phyloP scores from a whole-genome alignment of 768 basidiomycete species.

The Leucocoprinus birnbaumii region DNA sequence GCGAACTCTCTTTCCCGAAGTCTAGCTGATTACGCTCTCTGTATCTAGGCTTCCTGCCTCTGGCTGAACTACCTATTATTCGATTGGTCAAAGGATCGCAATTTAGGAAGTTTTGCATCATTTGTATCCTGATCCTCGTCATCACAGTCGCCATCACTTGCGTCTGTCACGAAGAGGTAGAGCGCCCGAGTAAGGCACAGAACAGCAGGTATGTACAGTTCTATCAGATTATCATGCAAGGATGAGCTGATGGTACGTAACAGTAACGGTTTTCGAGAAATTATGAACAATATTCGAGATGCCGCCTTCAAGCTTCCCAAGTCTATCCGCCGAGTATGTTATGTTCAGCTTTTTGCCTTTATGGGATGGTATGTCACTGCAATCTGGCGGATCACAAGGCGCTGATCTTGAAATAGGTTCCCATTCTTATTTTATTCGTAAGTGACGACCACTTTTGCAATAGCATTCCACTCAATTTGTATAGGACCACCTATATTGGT shows the following conservation, averaged over 20 bases:
- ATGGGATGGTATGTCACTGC: conserved; percentile 81
- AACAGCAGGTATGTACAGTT: conserved; percentile 35
- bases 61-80: conserved; percentile 75
- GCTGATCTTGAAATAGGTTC: conserved; percentile 52
- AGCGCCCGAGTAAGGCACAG: conserved; percentile 40
- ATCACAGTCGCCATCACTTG: conserved; percentile 88
- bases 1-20: neutral
- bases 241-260: neutral
- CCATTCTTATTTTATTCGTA: conserved; percentile 93
- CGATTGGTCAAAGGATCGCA: conserved; percentile 84
- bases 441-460: too few species aligned
- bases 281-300: conserved; percentile 74
- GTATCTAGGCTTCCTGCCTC: conserved; percentile 79
- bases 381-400: neutral
- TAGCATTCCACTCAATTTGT: neutral
- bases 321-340: conserved; percentile 85
- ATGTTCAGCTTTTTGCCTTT: conserved; percentile 92
- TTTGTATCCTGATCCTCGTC: conserved; percentile 78
- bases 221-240: conserved; percentile 1
- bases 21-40: conserved; percentile 9
- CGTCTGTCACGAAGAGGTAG: conserved; percentile 78
- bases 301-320: conserved; percentile 76
- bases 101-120: conserved; percentile 93
- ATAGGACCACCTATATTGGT: conserved; percentile 88
- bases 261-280: conserved; percentile 60